Conservation (phyloP, 2,329 filamentous ascomycete genomes). For the Tolypocladium sp. region DNA sequence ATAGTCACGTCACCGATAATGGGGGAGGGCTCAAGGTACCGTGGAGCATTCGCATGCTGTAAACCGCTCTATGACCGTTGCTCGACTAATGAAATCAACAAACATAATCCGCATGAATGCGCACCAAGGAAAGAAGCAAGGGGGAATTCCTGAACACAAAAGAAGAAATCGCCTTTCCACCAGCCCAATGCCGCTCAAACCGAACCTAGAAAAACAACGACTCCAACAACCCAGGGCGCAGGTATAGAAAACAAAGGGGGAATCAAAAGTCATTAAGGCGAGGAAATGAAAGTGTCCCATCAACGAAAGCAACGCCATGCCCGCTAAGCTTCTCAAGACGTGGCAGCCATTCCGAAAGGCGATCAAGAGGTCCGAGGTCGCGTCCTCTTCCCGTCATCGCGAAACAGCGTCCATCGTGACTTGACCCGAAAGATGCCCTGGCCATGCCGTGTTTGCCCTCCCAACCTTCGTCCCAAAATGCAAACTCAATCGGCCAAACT, state of each 20-base stretch:
- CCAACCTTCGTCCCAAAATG: conserved; percentile 4
- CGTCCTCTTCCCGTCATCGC: background rate
- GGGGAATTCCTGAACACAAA: background rate
- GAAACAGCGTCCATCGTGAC: background rate
- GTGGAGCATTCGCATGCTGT: background rate
- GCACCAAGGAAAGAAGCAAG: background rate
- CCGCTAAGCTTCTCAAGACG: background rate
- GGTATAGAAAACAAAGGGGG: conserved; percentile 1
- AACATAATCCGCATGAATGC: background rate
- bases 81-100: background rate
- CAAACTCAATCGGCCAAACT: conserved; percentile 2
- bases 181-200: conserved; percentile 2
- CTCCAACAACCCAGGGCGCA: background rate
- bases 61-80: background rate
- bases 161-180: conserved; percentile 1
- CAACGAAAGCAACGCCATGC: background rate
- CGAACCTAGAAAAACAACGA: background rate
- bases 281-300: background rate
- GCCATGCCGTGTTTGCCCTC: conserved; percentile 2
- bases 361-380: background rate
- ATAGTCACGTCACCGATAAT: background rate
- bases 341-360: background rate
- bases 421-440: conserved; percentile 1
- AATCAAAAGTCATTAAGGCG: conserved; percentile 1
- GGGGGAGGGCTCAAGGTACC: background rate